Conservation (phyloP, 1,284 basidiomycete species). For the Cutaneotrichosporon cavernicola region DNA sequence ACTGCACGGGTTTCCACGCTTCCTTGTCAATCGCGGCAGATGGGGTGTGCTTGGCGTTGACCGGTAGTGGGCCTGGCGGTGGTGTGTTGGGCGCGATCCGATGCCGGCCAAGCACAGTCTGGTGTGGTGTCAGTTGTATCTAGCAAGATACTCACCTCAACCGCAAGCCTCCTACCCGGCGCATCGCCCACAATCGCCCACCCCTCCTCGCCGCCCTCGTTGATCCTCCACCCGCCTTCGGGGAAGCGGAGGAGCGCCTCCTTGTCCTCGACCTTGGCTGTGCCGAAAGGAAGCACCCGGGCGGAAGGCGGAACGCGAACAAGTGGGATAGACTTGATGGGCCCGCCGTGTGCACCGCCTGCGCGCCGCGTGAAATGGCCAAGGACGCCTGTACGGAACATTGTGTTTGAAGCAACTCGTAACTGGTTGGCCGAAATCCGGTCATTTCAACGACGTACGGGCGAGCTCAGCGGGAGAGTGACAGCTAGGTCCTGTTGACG, state of each 20-base stretch:
- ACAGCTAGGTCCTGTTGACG: neutral
- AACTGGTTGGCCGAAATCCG: neutral
- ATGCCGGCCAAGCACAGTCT: conserved; percentile 69
- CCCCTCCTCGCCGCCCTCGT: conserved; percentile 56
- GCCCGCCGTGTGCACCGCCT: neutral
- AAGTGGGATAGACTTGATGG: conserved; percentile 27
- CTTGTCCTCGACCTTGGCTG: conserved; percentile 20
- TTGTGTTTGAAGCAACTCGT: neutral
- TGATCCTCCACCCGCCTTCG: conserved; percentile 62
- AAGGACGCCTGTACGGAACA: conserved; percentile 11
- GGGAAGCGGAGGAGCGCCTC: conserved; percentile 53
- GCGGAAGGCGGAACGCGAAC: conserved; percentile 42
- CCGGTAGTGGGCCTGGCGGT: conserved; percentile 69
- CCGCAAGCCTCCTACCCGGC: conserved; percentile 59
- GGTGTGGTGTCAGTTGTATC: conserved; percentile 38
- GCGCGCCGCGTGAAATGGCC: neutral
- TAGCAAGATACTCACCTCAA: conserved; percentile 58
- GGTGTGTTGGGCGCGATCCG: conserved; percentile 63
- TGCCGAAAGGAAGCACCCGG: conserved; percentile 39
- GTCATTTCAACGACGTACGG: neutral
- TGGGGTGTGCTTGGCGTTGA: conserved; percentile 48
- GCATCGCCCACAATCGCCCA: conserved; percentile 67
- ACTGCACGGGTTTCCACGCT: conserved; percentile 56
- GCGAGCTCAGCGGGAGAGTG: neutral
- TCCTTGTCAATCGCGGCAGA: conserved; percentile 10